Base-by-base conservation (phyloP, 805 yeast genomes). In the Spathaspora hagerdaliae region DNA sequence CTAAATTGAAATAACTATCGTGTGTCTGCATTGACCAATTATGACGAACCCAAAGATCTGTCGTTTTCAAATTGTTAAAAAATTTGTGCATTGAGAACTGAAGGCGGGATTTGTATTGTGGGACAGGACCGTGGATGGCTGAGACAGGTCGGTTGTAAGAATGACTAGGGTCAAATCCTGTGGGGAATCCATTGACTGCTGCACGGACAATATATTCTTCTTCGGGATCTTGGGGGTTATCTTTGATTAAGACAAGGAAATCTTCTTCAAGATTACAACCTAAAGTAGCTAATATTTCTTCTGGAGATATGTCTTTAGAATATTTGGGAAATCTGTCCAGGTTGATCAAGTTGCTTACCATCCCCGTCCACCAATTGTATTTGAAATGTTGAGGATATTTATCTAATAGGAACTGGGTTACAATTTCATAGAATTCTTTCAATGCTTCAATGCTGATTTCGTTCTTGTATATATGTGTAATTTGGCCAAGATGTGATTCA, bases 11-110 rank as follows among this genome's bases (percentile, higher is more conserved):
- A 29, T 57, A 53, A 13, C 54, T 47, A 3, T 72, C 66, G 54
- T 82, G 87, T 1, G 81, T 71, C 57, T 86, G 94, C 24, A 86
- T 62, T 0, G 84, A 72, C 87, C 90, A 86, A 50, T 86, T 86
- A 53, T 73, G 74, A 46, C 94, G 72, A 48, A 78, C 78, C 57
- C 85, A 83, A 41, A 74, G 72, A 45, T 79, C 78, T 29, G 74
- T 69, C 3, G 78, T 74, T 51, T 73, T 70, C 48, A 85, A 57
- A 49, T 79, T 73, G 27, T 71, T 68, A 59, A 86, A 86, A 57
- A 81, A 86, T 52, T 74, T 75, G 55, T 79, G 79, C 92, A 86
- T 86, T 19, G 86, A 77, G 6, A 71, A 53, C 58, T 78, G 74
- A 37, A 86, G 66, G 50, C 79, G 74, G 15, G 74, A 63, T 43